Evolutionary conservation across 2,329 filamentous ascomycete genomes (phyloP).

Genomic region (Colletotrichum echinochloae): DNA sequence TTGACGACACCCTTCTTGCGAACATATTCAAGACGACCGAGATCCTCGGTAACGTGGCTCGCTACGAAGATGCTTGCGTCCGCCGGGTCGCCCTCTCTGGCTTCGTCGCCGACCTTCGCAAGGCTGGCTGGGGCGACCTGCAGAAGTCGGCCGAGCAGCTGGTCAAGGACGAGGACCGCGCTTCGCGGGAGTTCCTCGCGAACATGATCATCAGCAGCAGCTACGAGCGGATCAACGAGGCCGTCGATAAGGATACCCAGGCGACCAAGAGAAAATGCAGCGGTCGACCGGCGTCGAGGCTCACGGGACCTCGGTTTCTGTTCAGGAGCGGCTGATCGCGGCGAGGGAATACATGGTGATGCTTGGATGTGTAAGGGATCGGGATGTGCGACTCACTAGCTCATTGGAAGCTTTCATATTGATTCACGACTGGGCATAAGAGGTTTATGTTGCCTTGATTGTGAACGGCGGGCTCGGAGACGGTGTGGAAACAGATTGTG

Average conservation of each 20-base stretch:
- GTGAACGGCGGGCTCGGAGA: background rate
- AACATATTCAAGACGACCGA: background rate
- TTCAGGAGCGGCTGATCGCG: background rate
- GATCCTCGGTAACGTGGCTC: background rate
- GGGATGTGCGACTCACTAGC: background rate
- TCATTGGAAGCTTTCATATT: background rate
- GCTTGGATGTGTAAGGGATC: background rate
- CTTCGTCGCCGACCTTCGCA: background rate
- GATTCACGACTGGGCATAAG: too few species aligned
- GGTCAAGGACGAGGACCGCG: background rate
- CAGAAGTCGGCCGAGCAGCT: background rate
- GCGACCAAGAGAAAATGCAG: background rate
- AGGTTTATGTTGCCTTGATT: background rate
- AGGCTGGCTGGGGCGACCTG: background rate
- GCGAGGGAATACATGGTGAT: accelerated
- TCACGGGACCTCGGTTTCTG: background rate
- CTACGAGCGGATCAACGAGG: background rate
- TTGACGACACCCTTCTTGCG: background rate
- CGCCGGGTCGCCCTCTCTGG: background rate
- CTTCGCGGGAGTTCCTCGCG: background rate
- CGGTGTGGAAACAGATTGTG: background rate
- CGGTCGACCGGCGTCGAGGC: background rate
- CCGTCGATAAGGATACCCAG: background rate
- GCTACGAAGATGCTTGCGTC: background rate
- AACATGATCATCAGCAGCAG: background rate